Percentiles rank a stretch among this genome's conserved stretches.
phyloP scores from a whole-genome alignment of 768 basidiomycete species.

The Calocybe indica region DNA sequence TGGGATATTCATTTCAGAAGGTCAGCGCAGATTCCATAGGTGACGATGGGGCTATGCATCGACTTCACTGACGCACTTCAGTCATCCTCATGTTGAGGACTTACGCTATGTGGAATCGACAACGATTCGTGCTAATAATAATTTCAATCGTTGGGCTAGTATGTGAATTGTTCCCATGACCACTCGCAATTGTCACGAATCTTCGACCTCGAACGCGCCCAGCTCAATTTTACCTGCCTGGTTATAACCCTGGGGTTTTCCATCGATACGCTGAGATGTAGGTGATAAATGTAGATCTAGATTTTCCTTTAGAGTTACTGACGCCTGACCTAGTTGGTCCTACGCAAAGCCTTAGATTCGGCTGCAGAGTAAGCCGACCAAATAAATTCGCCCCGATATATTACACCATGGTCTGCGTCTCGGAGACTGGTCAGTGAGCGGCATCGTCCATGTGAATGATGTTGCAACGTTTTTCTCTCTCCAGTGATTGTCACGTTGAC shows the following conservation, averaged over 20 bases:
- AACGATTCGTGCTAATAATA: not conserved
- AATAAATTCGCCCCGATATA: not conserved
- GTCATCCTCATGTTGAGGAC: conserved; percentile 6
- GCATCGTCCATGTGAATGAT: not conserved
- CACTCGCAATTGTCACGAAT: not conserved
- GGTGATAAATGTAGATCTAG: conserved; percentile 24
- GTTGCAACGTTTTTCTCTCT: not conserved
- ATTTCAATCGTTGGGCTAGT: not conserved
- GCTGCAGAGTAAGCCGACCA: not conserved
- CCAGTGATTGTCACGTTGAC: conserved; percentile 4
- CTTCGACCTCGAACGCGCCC: not conserved
- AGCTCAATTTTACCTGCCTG: not conserved
- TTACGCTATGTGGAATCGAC: conserved; percentile 6
- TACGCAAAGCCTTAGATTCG: not conserved
- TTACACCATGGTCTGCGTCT: not conserved
- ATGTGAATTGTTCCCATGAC: not conserved
- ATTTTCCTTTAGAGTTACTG: conserved; percentile 27
- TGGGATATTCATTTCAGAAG: conserved; percentile 1
- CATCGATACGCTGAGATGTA: conserved; percentile 22
- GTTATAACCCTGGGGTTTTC: conserved; percentile 14
- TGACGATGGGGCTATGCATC: not conserved
- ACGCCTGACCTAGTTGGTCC: not conserved
- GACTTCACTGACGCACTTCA: not conserved
- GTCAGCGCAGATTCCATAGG: not conserved
- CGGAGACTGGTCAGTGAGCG: conserved; percentile 3